Evolutionary conservation across 1,139 yeast species (phyloP), one percentile per base, ranked within the genome.

Genomic region (Diutina pseudorugosa): DNA sequence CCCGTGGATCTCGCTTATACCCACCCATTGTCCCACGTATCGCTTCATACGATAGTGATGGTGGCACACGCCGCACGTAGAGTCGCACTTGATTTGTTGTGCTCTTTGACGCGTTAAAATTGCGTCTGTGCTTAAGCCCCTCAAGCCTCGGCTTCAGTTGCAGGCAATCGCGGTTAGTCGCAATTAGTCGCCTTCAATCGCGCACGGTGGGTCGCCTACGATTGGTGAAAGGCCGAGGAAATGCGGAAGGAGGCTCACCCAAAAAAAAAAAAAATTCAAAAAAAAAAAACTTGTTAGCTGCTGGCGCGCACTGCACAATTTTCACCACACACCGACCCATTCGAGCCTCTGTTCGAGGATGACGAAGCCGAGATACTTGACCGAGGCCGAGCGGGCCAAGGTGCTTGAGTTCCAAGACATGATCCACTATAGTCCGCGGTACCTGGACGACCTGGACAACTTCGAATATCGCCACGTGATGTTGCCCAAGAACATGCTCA

Each of bases 401-500:
- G 83, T 93, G 51, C 81, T 86, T 61, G 96, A 91, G 65, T 93
- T 89, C 65, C 95, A 88, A 65, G 98, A 93, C 56, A 81, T 87
- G 71, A 93, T 93, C 61, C 97, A 94, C 67, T 93, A 93, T 65
- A 89, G 97, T 33, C 95, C 95, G 40, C 73, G 94, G 61, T 87
- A 91, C 69, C 83, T 90, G 41, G 98, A 93, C 62, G 98, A 91
- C 64, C 78, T 84, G 52, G 86, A 80, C 63, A 45, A 27, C 36
- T 45, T 27, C 21, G 98, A 93, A 70, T 72, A 70, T 60, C 78
- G 98, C 65, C 99, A 94, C 65, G 99, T 94, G 52, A 93, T 93
- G 81, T 78, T 94, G 55, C 99, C 99, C 57, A 90, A 94, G 64
- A 88, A 87, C 58, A 89, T 94, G 96, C 78, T 94, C 55, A 91